Evolutionary conservation across 2,329 filamentous ascomycete genomes (phyloP), one percentile per base, ranked within the genome.

Genomic region (Scedosporium dehoogii): DNA sequence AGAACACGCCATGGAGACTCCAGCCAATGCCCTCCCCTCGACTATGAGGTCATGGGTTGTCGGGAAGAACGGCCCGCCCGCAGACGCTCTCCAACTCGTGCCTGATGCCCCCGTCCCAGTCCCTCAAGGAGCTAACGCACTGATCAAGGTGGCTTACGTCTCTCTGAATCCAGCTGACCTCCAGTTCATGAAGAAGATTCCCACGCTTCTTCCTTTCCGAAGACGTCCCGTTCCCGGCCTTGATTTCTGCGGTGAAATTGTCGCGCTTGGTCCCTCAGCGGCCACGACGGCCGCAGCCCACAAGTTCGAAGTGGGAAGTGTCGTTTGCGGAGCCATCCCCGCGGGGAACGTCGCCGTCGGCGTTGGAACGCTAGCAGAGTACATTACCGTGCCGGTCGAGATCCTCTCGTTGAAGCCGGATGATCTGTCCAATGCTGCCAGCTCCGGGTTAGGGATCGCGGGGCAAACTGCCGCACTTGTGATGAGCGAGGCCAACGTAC

Each of bases 131-230:
- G 55, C 63, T 7, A 63, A 71, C 27, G 64, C 75, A 51, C 67
- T 74, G 53, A 61, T 76, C 56, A 68, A 66, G 55, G 68, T 75
- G 33, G 67, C 69, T 7, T 69, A 74, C 64, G 71, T 73, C 3
- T 69, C 73, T 14, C 70, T 75, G 58, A 76, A 76, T 65, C 74
- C 73, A 12, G 73, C 68, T 62, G 73, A 75, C 64, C 60, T 72
- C 6, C 67, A 71, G 57, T 68, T 71, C 60, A 72, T 76, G 65
- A 44, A 42, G 27, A 58, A 65, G 27, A 64, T 75, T 41, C 70
- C 69, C 10, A 65, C 68, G 7, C 69, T 71, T 66, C 57, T 73
- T 10, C 73, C 71, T 12, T 73, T 72, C 55, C 70, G 72, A 4
- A 66, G 67, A 41, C 62, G 64, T 7, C 65, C 72, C n/a, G 69